Evolutionary conservation across 2,329 filamentous ascomycete genomes (phyloP).

Genomic region (Parascedosporium putredinis): DNA sequence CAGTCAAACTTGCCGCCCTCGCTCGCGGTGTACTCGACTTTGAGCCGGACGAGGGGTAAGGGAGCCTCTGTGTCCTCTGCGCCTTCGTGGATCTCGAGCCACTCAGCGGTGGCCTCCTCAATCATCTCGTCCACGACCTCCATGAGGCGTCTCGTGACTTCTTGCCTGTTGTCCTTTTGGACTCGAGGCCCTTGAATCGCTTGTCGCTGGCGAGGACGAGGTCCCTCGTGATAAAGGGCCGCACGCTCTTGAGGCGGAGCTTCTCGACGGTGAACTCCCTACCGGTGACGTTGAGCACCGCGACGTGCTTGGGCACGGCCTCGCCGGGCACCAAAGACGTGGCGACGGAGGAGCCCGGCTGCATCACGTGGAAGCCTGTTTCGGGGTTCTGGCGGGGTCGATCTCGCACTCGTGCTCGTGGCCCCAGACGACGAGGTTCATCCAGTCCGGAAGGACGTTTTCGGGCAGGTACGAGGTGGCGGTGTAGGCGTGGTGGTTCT

Average conservation of each 20-base stretch:
- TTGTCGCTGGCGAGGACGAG: constrained; percentile 67
- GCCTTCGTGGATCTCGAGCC: constrained; percentile 66
- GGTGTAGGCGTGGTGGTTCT: constrained; percentile 89
- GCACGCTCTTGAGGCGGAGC: constrained; percentile 75
- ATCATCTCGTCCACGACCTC: constrained; percentile 78
- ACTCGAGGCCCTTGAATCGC: constrained; percentile 63
- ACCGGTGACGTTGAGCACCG: constrained; percentile 74
- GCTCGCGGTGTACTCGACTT: constrained; percentile 79
- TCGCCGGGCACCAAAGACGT: constrained; percentile 87
- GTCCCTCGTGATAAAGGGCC: constrained; percentile 82
- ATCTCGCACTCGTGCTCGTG: constrained; percentile 96
- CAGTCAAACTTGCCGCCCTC: constrained; percentile 80
- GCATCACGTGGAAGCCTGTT: constrained; percentile 90
- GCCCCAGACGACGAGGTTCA: constrained; percentile 91
- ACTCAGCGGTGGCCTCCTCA: constrained; percentile 68
- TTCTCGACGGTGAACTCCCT: constrained; percentile 71
- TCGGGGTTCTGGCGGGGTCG: constrained; percentile 74
- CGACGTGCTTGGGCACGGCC: constrained; percentile 81
- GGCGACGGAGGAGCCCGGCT: constrained; percentile 90
- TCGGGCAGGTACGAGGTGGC: constrained; percentile 92
- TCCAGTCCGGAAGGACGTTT: constrained; percentile 79
- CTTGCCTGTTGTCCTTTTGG: constrained; percentile 70
- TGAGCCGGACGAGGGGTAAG: constrained; percentile 74
- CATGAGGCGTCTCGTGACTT: constrained; percentile 69
- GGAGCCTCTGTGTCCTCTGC: constrained; percentile 43